Base-by-base conservation (phyloP, 164 flowering plant genomes). In the Tinospora cordifolia region DNA sequence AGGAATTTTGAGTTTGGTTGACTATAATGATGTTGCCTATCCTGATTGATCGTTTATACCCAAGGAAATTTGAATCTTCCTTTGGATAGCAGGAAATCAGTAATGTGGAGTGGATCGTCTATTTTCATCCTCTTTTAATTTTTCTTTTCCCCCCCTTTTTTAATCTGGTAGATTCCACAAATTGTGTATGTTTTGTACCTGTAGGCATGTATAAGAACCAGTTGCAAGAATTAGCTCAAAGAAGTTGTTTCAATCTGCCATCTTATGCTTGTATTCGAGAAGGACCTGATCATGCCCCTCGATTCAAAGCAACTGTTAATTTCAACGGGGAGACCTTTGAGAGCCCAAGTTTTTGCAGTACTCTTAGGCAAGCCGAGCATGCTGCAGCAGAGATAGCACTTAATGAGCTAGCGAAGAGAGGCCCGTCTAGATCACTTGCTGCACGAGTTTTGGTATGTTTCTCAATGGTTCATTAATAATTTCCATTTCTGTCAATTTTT, bases 201-300 rank as follows among this genome's bases (percentile, higher is more conserved):
- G 39, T 62, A 83, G 87, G 76, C 62, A 87, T 87, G 90, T 87
- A 77, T 69, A 87, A 87, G 69, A 87, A 87, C 73, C 88, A 85
- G 68, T 71, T 87, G 72, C 90, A 87, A 77, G 90, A 87, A 75
- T 80, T 87, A 75, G 90, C 90, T 69, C 90, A 86, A 41, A 84
- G 90, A 72, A 86, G 90, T 72, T 86, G 90, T 78, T 85, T 86
- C 76, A 83, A 85, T 60, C 68, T 87, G 69, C 90, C 90, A 67
- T 82, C 90, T 22, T 87, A 87, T 78, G 76, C 90, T 19, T 87
- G 88, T 70, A 81, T 84, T 57, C 77, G 90, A 8, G 87, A 87
- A 74, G 90, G 90, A 68, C 90, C 90, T 4, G 90, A 87, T 76
- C 90, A 87, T 73, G 90, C 87, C n/a, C 90, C 90, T n/a, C 76